phyloP scores from a whole-genome alignment of 306 rosid genomes.

The Cyclanthera cordifolia region DNA sequence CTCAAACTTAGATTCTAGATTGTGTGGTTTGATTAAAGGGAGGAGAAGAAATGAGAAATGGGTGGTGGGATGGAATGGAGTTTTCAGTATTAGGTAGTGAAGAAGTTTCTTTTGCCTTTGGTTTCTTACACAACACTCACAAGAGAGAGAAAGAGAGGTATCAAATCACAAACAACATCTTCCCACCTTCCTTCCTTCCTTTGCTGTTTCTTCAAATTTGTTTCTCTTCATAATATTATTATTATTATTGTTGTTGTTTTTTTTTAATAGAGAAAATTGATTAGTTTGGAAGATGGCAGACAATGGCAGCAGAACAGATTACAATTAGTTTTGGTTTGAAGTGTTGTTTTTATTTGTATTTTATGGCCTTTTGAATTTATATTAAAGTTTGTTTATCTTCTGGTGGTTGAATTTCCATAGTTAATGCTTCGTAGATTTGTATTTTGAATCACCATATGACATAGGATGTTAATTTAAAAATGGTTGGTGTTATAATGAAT shows the following conservation, averaged over 20 bases:
- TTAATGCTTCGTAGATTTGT: not conserved
- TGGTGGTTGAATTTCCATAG: not conserved
- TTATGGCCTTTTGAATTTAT: not conserved
- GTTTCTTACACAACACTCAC: constrained; percentile 1
- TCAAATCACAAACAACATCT: constrained; percentile 3
- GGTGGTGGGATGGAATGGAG: constrained; percentile 33
- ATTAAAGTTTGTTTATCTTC: not conserved
- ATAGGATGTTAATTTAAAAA: not conserved
- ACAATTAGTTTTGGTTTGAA: not conserved
- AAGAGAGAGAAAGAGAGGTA: not conserved
- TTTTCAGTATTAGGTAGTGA: constrained; percentile 66
- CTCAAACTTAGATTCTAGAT: not conserved
- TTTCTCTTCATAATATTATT: not conserved
- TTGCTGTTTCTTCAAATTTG: constrained; percentile 2
- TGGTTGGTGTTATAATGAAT: not conserved
- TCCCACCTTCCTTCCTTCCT: not conserved
- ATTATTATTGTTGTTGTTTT: not conserved
- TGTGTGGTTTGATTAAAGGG: not conserved
- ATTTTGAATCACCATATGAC: not conserved
- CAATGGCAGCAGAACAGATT: constrained; percentile 5
- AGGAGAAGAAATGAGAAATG: constrained; percentile 5
- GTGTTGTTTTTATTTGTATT: not conserved
- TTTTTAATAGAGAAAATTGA: not conserved
- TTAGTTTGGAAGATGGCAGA: constrained; percentile 6
- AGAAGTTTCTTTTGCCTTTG: constrained; percentile 13